Conservation (phyloP, 2,329 filamentous ascomycete genomes). For the Xylaria polymorpha region DNA sequence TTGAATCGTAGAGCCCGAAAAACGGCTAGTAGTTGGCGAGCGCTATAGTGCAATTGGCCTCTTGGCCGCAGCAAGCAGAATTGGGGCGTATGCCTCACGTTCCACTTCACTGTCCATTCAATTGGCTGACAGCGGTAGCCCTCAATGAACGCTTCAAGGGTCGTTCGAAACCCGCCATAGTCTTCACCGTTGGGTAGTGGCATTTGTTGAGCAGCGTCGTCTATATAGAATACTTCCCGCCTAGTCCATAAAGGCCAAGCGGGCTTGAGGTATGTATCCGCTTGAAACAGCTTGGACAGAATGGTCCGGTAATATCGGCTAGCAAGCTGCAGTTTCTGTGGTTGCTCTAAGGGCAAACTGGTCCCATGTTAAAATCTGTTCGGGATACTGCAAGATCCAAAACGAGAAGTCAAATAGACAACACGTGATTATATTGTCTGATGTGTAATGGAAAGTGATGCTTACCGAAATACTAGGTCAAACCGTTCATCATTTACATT, state of each 20-base stretch:
- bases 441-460: neutral
- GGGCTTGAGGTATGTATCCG: conserved; percentile 67
- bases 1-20: conserved; percentile 68
- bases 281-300: conserved; percentile 64
- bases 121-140: conserved; percentile 63
- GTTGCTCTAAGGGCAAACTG: conserved; percentile 58
- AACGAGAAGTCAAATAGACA: neutral
- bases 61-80: conserved; percentile 63
- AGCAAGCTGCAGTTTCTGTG: conserved; percentile 62
- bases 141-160: conserved; percentile 65
- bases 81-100: conserved; percentile 59
- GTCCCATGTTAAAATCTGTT: conserved; percentile 34
- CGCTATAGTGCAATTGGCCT: conserved; percentile 56
- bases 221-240: conserved; percentile 63
- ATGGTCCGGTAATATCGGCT: conserved; percentile 66
- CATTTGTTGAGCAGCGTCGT: conserved; percentile 63
- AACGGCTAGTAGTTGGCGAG: conserved; percentile 66
- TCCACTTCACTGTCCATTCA: conserved; percentile 64
- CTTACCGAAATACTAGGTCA: conserved; percentile 65
- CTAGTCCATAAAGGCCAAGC: conserved; percentile 69
- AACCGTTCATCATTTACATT: conserved; percentile 68
- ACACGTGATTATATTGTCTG: neutral
- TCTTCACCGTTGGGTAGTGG: conserved; percentile 66
- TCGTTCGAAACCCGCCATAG: conserved; percentile 65
- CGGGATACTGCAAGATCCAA: neutral